Base-by-base conservation (phyloP, 768 basidiomycete genomes). In the Lactarius evosmus region DNA sequence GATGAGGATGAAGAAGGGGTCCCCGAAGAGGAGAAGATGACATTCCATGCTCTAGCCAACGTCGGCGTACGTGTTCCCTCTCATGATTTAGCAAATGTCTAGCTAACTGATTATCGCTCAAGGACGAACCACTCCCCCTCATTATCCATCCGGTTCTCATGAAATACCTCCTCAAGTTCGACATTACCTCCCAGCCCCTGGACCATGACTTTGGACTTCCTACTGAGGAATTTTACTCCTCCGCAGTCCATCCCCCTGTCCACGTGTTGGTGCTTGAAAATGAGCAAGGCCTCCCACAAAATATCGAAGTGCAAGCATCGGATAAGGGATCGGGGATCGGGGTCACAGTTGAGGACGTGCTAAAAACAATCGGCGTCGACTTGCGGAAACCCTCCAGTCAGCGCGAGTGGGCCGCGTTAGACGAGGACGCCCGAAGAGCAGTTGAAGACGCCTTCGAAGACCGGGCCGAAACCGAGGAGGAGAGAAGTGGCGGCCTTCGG, bases 91-190 rank as follows among this genome's bases (percentile, higher is more conserved):
- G 7, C 25, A 4, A 32, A 38, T n/a, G 19, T 38, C 8, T 12
- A 8, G 22, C 33, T 30, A n/a, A 52, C 38, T 44, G 17, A 25
- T 41, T 56, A 46, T 11, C 9, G 14, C 25, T 49, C 16, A 61
- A 65, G 64, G 59, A 32, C 54, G 64, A 65, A 30, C 54, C 54
- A 17, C 12, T 65, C 6, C 64, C 64, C 41, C 64, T 65, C n/a
- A 52, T 57, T 3, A 29, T 65, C 19, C 64, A 65, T 27, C 64
- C 64, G 4, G 55, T 30, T 36, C 64, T 65, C 38, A 36, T 4
- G 64, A 65, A 65, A 36, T 65, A 65, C 33, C 50, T 65, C 11
- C 63, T 65, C 19, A 61, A 61, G 32, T 34, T 65, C 22, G 63
- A 64, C 32, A 61, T 60, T 36, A 19, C 54, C 33, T 9, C 25